Percentiles rank a stretch among this genome's conserved stretches.
Evolutionary conservation across 116 monocot genomes (phyloP).

Genomic region (Phalaenopsis hybrid): DNA sequence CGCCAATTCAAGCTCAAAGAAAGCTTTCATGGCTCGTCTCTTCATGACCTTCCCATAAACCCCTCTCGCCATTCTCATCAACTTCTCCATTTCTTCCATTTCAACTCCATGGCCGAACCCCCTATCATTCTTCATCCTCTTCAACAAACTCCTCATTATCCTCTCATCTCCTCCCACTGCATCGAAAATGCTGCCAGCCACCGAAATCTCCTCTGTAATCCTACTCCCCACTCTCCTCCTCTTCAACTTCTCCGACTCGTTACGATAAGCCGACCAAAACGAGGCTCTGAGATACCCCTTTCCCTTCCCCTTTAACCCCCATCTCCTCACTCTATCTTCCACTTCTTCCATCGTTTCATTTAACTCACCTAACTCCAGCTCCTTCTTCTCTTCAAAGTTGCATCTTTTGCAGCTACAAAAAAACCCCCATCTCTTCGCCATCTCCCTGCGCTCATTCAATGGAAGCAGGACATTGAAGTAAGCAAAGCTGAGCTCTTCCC

Average conservation of each 20-base stretch:
- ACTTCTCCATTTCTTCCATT: conserved; percentile 43
- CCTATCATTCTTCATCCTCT: conserved; percentile 21
- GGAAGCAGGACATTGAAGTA: conserved; percentile 70
- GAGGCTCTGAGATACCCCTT: conserved; percentile 69
- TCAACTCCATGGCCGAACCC: conserved; percentile 7
- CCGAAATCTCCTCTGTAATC: conserved; percentile 31
- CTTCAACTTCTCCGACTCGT: conserved; percentile 41
- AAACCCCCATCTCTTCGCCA: conserved; percentile 69
- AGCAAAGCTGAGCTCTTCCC: conserved; percentile 71
- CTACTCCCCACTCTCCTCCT: conserved; percentile 35
- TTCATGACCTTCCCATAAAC: conserved; percentile 69
- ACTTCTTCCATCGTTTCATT: conserved; percentile 18
- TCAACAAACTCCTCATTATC: conserved; percentile 43
- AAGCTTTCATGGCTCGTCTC: conserved; percentile 46
- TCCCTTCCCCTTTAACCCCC: conserved; percentile 37
- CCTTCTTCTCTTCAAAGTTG: conserved; percentile 41
- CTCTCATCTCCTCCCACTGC: conserved; percentile 73
- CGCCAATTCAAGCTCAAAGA: conserved; percentile 32
- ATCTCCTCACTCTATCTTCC: conserved; percentile 41
- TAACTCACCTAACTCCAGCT: conserved; percentile 23
- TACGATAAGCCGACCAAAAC: conserved; percentile 47
- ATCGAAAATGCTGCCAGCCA: conserved; percentile 39
- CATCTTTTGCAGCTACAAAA: conserved; percentile 67
- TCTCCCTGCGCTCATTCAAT: conserved; percentile 36
- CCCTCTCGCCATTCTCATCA: conserved; percentile 53